These are phyloP conservation scores for Pouteria campechiana DNA, from an alignment of 179 eudicot genomes.

Conservation along the genomic window DNA sequence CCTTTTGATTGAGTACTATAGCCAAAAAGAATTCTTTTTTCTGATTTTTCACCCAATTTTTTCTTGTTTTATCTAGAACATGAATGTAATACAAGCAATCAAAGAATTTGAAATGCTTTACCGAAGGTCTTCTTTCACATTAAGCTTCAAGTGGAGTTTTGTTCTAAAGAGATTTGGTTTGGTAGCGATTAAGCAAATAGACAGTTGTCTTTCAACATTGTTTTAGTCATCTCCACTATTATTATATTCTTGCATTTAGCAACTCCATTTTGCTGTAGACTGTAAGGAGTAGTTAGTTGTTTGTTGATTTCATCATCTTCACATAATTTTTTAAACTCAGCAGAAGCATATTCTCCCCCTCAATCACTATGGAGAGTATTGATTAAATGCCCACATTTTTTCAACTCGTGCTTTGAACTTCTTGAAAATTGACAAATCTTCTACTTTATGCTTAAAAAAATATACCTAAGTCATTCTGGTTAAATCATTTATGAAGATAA, in stretches of 20 bases:
- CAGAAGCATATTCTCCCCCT: slow-evolving; percentile 1
- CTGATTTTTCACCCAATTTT: background rate
- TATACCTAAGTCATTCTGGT: slow-evolving; percentile 7
- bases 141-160: background rate
- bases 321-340: slow-evolving; percentile 2
- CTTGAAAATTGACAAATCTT: slow-evolving; percentile 3
- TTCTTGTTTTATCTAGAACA: background rate
- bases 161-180: background rate
- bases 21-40: background rate
- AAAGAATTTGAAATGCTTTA: background rate
- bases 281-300: background rate
- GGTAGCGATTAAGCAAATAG: background rate
- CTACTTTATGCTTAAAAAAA: slow-evolving; percentile 1
- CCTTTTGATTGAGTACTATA: slow-evolving; percentile 3
- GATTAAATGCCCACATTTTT: background rate
- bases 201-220: background rate
- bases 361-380: slow-evolving; percentile 1
- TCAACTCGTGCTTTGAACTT: slow-evolving; percentile 1
- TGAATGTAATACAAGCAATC: background rate
- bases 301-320: slow-evolving; percentile 2
- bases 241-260: background rate
- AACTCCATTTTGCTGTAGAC: slow-evolving; percentile 3
- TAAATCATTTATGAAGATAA: slow-evolving; percentile 5
- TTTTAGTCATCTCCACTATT: slow-evolving; percentile 1
- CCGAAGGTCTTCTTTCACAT: background rate